phyloP scores from a whole-genome alignment of 768 basidiomycete genomes.

The Suillus hirtellus region DNA sequence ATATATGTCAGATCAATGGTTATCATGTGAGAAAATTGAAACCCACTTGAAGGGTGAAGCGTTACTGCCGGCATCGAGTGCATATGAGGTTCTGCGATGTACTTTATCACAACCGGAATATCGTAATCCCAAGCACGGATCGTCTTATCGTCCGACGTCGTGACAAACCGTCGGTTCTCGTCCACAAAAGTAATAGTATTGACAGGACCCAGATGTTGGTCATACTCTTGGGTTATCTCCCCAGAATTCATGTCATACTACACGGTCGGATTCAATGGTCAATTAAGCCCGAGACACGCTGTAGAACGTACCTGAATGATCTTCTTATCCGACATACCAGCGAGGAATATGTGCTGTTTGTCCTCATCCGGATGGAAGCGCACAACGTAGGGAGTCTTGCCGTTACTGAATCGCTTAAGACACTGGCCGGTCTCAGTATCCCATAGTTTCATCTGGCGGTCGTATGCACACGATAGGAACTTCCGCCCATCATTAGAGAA shows the following conservation, averaged over 20 bases:
- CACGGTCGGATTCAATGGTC: not conserved
- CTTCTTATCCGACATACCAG: conserved; percentile 99
- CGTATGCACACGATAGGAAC: conserved; percentile 93
- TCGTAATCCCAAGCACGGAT: conserved; percentile 99
- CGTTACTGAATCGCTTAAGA: conserved; percentile 94
- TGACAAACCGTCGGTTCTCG: conserved; percentile 95
- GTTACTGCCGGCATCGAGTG: conserved; percentile 99
- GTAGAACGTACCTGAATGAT: conserved; percentile 80
- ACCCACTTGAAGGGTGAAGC: conserved; percentile 90
- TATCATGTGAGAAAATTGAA: conserved; percentile 9
- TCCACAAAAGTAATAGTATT: conserved; percentile 99
- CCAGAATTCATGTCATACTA: conserved; percentile 95
- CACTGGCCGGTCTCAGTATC: conserved; percentile 99
- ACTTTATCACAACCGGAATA: conserved; percentile 99
- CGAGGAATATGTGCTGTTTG: conserved; percentile 94
- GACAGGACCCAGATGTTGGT: conserved; percentile 97
- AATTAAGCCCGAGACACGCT: conserved; percentile 6
- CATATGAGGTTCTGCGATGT: conserved; percentile 99
- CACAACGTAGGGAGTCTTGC: conserved; percentile 95
- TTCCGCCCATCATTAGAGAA: conserved; percentile 91
- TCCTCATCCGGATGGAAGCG: conserved; percentile 96
- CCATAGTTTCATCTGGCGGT: conserved; percentile 98
- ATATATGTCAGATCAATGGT: conserved; percentile 10
- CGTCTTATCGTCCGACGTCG: conserved; percentile 98
- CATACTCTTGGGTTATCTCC: conserved; percentile 97